Evolutionary conservation across 352 stramenopile species (phyloP).

Genomic region (Phytophthora macrochlamydospora): DNA sequence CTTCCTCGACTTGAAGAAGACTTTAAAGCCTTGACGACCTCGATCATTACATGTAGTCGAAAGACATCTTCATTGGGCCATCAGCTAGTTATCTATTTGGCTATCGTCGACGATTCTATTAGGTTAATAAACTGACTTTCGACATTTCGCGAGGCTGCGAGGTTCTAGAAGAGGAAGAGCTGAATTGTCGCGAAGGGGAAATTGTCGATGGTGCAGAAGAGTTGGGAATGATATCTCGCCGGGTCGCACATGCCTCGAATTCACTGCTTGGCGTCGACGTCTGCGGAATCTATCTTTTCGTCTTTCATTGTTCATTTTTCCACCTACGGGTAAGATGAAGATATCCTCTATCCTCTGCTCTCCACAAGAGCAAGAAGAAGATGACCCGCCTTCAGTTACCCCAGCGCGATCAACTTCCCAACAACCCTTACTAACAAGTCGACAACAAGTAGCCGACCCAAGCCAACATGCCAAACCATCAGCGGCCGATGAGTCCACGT

Average conservation of each 20-base stretch:
- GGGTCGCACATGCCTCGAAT: too few relatives aligned
- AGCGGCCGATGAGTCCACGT: background rate
- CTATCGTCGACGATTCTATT: too few relatives aligned
- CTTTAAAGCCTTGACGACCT: background rate
- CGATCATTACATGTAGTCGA: background rate
- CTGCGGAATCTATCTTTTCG: background rate
- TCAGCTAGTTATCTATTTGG: too few relatives aligned
- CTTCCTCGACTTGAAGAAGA: too few relatives aligned
- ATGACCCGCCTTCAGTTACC: background rate
- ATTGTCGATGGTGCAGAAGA: too few relatives aligned
- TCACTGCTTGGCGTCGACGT: background rate
- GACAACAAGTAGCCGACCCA: background rate
- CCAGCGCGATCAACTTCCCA: too few relatives aligned
- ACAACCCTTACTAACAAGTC: background rate
- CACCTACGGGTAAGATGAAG: background rate
- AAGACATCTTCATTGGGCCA: too few relatives aligned
- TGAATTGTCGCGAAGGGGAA: too few relatives aligned
- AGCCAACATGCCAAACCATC: conserved; percentile 8
- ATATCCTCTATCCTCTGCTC: background rate
- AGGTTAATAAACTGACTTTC: too few relatives aligned
- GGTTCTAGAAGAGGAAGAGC: too few relatives aligned
- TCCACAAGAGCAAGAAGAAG: background rate
- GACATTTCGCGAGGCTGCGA: too few relatives aligned
- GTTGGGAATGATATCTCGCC: too few relatives aligned
- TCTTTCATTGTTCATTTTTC: background rate